Conservation (phyloP, 2,329 filamentous ascomycete species). For the Ceratocystis diversiconidia region DNA sequence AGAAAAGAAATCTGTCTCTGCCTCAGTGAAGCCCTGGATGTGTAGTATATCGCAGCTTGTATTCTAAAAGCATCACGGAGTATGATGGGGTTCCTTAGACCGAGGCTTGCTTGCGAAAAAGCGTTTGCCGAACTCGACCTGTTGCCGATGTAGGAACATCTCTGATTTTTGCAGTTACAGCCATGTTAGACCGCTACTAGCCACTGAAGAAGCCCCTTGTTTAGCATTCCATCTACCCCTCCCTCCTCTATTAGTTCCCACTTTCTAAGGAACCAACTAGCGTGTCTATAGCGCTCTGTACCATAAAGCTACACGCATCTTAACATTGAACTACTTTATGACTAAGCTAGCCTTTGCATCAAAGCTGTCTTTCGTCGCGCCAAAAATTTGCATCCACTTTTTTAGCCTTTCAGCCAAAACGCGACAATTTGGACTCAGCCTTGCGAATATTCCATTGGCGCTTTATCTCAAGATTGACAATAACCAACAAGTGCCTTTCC, state of each 20-base stretch:
- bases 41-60: not conserved
- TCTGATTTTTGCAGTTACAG: not conserved
- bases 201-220: conserved; percentile 2
- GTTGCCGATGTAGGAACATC: conserved; percentile 14
- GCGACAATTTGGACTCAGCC: conserved; percentile 12
- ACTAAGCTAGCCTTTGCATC: not conserved
- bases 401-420: not conserved
- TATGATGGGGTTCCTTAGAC: not conserved
- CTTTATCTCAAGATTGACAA: not conserved
- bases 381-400: conserved; percentile 9
- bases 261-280: not conserved
- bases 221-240: not conserved
- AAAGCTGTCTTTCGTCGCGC: conserved; percentile 4
- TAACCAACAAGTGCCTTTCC: not conserved
- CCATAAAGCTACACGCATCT: not conserved
- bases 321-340: not conserved
- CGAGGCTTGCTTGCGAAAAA: conserved; percentile 14
- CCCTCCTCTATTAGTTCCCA: not conserved
- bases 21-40: not conserved
- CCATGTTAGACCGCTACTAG: conserved; percentile 17
- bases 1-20: not conserved
- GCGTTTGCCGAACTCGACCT: conserved; percentile 5
- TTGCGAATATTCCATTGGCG: conserved; percentile 1
- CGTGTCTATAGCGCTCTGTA: not conserved
- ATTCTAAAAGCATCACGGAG: not conserved